Conservation (phyloP, 1,139 yeast species). For the Nematodospora anomalae region DNA sequence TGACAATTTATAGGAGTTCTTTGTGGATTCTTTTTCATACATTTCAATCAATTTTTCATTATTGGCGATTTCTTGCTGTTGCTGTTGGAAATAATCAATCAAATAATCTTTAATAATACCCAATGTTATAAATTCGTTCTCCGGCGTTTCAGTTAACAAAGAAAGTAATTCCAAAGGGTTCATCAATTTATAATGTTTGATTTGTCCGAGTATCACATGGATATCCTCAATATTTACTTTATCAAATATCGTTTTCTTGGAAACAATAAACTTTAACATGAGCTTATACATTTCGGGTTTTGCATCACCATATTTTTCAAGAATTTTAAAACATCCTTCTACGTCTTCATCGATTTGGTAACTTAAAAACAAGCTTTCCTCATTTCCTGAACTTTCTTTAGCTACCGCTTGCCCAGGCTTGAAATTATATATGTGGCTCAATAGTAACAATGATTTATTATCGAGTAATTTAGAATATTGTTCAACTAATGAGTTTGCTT, state of each 20-base stretch:
- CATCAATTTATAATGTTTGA: slow-evolving; percentile 55
- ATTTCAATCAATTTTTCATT: slow-evolving; percentile 67
- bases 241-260: slow-evolving; percentile 53
- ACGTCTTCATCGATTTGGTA: slow-evolving; percentile 61
- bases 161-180: slow-evolving; percentile 78
- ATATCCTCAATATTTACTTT: slow-evolving; percentile 51
- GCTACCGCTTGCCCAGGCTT: slow-evolving; percentile 45
- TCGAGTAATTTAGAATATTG: slow-evolving; percentile 50
- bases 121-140: slow-evolving; percentile 63
- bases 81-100: slow-evolving; percentile 58
- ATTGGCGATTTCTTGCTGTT: slow-evolving; percentile 65
- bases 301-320: slow-evolving; percentile 58
- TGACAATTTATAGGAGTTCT: slow-evolving; percentile 53
- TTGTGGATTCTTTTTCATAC: slow-evolving; percentile 66
- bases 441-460: slow-evolving; percentile 56
- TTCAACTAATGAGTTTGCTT: slow-evolving; percentile 57
- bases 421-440: slow-evolving; percentile 66
- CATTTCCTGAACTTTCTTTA: slow-evolving; percentile 46
- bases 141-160: slow-evolving; percentile 38
- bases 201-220: slow-evolving; percentile 48
- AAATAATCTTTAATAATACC: slow-evolving; percentile 75
- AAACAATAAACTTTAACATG: slow-evolving; percentile 65
- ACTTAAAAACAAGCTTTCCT: slow-evolving; percentile 66
- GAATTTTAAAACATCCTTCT: slow-evolving; percentile 53
- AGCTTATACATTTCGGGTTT: slow-evolving; percentile 67